Conservation (phyloP, 805 yeast species). For the Saccharomycopsis malanga region DNA sequence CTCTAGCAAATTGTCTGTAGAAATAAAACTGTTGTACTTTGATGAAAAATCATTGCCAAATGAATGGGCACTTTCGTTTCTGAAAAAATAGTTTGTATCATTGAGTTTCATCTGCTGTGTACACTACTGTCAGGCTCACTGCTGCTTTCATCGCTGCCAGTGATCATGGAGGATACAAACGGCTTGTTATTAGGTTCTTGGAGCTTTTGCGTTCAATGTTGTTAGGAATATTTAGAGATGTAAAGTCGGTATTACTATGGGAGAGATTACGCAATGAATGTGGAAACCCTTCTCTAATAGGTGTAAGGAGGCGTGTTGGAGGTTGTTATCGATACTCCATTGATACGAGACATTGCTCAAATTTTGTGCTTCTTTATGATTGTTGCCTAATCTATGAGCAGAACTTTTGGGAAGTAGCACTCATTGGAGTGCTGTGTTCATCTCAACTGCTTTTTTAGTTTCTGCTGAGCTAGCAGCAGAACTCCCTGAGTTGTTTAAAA, state of each 20-base stretch:
- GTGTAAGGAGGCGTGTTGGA: conserved; percentile 1
- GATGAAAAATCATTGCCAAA: too few species aligned
- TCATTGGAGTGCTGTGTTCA: conserved; percentile 7
- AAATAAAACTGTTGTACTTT: conserved; percentile 10
- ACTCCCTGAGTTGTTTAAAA: too few species aligned
- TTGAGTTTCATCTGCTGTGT: too few species aligned
- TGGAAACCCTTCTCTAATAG: background rate
- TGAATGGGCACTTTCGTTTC: too few species aligned
- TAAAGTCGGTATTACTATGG: conserved; percentile 5
- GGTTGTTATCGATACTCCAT: background rate
- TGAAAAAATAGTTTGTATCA: too few species aligned
- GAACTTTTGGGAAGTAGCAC: conserved; percentile 1
- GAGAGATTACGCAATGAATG: background rate
- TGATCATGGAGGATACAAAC: conserved; percentile 1
- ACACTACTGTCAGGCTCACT: background rate
- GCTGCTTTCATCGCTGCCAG: conserved; percentile 6
- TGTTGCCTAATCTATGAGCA: background rate
- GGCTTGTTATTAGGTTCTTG: conserved; percentile 1
- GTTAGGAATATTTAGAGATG: conserved; percentile 3
- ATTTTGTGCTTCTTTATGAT: conserved; percentile 17
- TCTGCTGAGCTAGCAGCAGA: background rate
- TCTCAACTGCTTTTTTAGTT: background rate
- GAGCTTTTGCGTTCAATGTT: conserved; percentile 8
- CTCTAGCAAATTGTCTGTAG: conserved; percentile 2
- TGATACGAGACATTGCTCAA: too few species aligned